Base-by-base conservation (phyloP, 345 rosid genomes). In the Laguncularia racemosa region DNA sequence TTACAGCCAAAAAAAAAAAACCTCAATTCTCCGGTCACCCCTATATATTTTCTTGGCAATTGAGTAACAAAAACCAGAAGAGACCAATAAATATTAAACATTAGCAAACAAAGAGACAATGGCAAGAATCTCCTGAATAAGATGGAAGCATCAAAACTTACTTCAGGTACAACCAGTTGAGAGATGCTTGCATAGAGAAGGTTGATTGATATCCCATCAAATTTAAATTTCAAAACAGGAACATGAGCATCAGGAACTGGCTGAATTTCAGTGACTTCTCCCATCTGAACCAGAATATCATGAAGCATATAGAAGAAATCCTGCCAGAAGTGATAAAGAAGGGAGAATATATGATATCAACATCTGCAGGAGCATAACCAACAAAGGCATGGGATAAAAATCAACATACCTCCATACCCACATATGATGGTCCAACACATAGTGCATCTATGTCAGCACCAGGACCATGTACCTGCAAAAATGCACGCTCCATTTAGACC, bases 361-460 rank as follows among this genome's bases (percentile, higher is more conserved):
- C 28, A 57, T 14, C 16, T 51, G 50, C 16, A 44, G 52, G 40
- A 17, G 13, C 14, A 9, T 19, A 13, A 20, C 20, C 12, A 15
- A 20, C 20, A 43, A 51, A 15, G 20, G 50, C 13, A 38, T 44
- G 15, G 45, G 8, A 17, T 13, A 26, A 45, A 16, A 45, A 45
- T 46, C 15, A 16, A 8, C 26, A 10, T 28, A 89, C 96, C 85
- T 89, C 97, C 53, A 95, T 85, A 44, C 75, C 85, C 64, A 89
- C 86, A 64, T 93, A 93, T 48, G 95, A 86, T 53, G 97, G 99
- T 66, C 99, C 99, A 62, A 93, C 85, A 75, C 99, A 93, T 67
- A 93, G 63, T 15, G 91, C 80, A 64, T 93, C 99, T 49, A 93
- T 79, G 69, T 89, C 97, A 50, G 95, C 87, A 62, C 95, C 91